Evolutionary conservation across 2,329 filamentous ascomycete species (phyloP).

Genomic region (Fusarium mundagurra): DNA sequence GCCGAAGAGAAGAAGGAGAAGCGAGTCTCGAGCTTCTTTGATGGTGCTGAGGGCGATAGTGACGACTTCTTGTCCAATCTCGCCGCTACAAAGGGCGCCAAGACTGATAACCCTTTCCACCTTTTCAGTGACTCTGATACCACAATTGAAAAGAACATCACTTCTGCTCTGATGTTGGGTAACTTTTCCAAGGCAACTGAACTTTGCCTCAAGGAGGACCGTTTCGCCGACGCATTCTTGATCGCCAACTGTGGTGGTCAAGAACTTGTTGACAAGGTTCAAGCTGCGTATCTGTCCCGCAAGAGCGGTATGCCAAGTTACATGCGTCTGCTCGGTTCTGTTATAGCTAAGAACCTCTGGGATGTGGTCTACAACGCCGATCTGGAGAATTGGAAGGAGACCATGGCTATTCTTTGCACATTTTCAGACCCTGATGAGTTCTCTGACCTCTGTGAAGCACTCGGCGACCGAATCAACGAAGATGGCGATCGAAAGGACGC

Average conservation of each 20-base stretch:
- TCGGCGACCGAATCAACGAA: constrained; percentile 91
- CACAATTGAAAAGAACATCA: constrained; percentile 85
- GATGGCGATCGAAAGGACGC: constrained; percentile 84
- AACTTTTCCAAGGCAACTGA: constrained; percentile 91
- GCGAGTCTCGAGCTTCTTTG: constrained; percentile 83
- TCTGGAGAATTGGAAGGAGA: constrained; percentile 93
- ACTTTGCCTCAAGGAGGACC: constrained; percentile 86
- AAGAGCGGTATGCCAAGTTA: constrained; percentile 89
- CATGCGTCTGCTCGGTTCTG: constrained; percentile 86
- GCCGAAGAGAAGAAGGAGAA: constrained; percentile 60
- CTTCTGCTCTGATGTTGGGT: constrained; percentile 86
- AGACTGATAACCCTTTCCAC: constrained; percentile 93
- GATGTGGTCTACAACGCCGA: constrained; percentile 98
- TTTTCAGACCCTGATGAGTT: constrained; percentile 93
- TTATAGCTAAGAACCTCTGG: constrained; percentile 97
- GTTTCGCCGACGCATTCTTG: constrained; percentile 96
- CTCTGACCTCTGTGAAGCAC: constrained; percentile 90
- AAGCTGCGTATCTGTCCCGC: constrained; percentile 87
- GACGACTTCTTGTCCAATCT: constrained; percentile 90
- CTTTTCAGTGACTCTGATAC: constrained; percentile 87
- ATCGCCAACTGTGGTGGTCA: constrained; percentile 97
- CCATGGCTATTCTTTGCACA: constrained; percentile 95
- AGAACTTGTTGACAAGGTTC: constrained; percentile 92
- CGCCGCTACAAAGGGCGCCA: constrained; percentile 87
- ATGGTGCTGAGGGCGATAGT: constrained; percentile 69